phyloP scores from a whole-genome alignment of 202 grass and related monocot genomes.

The Dendrocalamus latiflorus region DNA sequence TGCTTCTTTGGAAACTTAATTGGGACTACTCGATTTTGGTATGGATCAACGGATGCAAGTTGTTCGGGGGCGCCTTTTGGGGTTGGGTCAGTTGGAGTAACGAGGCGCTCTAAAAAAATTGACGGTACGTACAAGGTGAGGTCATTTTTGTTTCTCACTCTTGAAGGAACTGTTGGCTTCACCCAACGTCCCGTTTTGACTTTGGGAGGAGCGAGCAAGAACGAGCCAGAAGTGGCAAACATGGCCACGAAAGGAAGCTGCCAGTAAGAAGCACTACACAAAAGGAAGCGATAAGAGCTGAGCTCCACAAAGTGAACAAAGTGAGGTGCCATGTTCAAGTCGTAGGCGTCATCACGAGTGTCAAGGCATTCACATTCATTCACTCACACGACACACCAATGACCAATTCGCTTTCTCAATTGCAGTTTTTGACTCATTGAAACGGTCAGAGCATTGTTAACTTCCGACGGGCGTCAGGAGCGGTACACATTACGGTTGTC shows the following conservation, averaged over 20 bases:
- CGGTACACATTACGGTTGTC: neutral
- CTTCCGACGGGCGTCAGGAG: neutral
- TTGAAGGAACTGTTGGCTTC: no score
- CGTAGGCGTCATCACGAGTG: no score
- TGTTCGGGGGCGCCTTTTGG: neutral
- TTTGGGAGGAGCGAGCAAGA: neutral
- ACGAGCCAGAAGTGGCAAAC: no score
- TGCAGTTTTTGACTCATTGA: neutral
- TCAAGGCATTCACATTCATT: no score
- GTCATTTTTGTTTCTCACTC: no score
- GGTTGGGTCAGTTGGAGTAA: neutral
- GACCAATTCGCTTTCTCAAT: neutral
- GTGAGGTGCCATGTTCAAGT: constrained; percentile 5
- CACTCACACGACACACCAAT: no score
- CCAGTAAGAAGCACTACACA: no score
- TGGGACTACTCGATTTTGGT: neutral
- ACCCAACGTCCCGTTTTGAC: neutral
- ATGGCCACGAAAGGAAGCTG: no score
- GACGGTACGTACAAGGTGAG: neutral
- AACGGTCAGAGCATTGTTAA: neutral
- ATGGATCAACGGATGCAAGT: neutral
- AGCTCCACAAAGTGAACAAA: no score
- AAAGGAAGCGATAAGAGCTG: neutral
- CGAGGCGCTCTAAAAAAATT: neutral
- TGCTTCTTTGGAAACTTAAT: neutral